These are phyloP conservation scores for Turnera subulata DNA, from an alignment of 345 rosid genomes.

Conservation along the genomic window DNA sequence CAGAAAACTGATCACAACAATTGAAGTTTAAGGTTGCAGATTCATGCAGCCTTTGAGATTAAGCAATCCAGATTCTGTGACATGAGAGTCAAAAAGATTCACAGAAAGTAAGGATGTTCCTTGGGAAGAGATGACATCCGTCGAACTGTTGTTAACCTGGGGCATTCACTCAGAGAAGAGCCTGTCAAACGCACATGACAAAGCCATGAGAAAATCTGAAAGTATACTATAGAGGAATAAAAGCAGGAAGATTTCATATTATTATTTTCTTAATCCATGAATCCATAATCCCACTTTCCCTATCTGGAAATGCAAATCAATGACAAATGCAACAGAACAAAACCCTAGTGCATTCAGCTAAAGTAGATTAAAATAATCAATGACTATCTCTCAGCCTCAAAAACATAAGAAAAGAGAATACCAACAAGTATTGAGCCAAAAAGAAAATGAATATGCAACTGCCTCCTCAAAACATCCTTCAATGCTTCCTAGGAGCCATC, in stretches of 20 bases:
- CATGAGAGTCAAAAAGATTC: conserved; percentile 72
- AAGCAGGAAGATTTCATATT: too few relatives aligned
- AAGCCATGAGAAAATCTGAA: too few relatives aligned
- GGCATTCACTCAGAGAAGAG: conserved; percentile 60
- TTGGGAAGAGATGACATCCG: conserved; percentile 80
- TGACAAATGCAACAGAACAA: neutral
- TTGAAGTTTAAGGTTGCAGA: conserved; percentile 59
- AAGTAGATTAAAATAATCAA: neutral
- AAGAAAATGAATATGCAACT: neutral
- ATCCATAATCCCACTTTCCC: too few relatives aligned
- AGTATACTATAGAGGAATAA: too few relatives aligned
- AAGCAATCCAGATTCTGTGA: conserved; percentile 60
- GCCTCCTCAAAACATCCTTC: neutral
- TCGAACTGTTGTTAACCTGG: conserved; percentile 80
- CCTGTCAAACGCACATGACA: conserved; percentile 36
- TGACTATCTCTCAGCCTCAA: neutral
- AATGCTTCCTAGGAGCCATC: too few relatives aligned
- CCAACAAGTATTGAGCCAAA: neutral
- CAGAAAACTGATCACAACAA: conserved; percentile 60
- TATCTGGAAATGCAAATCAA: neutral
- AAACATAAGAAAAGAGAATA: neutral
- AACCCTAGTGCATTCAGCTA: neutral
- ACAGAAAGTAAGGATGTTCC: conserved; percentile 75
- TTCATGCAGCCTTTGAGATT: conserved; percentile 52
- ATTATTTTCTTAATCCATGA: too few relatives aligned